These are phyloP conservation scores for Lepidium africanum DNA, from an alignment of 345 rosid genomes.

Conservation along the genomic window DNA sequence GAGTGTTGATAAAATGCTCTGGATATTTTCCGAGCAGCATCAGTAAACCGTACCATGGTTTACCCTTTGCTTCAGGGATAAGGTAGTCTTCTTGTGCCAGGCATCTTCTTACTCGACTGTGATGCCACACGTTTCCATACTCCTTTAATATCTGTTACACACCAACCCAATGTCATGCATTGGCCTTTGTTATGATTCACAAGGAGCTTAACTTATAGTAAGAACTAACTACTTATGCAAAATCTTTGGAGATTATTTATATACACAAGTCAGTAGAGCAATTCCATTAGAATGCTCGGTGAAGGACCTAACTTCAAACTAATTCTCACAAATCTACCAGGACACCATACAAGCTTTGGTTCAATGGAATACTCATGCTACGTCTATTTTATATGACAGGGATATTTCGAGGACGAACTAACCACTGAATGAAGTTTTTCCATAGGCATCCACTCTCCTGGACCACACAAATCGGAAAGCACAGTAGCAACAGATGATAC, in stretches of 20 bases:
- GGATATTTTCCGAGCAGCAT: slow-evolving; percentile 85
- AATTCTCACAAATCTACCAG: not conserved
- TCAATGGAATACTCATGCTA: not conserved
- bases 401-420: not conserved
- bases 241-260: too few relatives aligned
- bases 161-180: slow-evolving; percentile 3
- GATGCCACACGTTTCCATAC: slow-evolving; percentile 79
- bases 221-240: not conserved
- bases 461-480: slow-evolving; percentile 96
- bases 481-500: slow-evolving; percentile 98
- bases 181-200: not conserved
- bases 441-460: slow-evolving; percentile 99
- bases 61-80: slow-evolving; percentile 71
- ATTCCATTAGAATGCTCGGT: not conserved
- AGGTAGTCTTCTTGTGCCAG: slow-evolving; percentile 74
- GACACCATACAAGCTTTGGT: not conserved
- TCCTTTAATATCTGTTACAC: slow-evolving; percentile 62
- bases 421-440: slow-evolving; percentile 91
- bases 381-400: not conserved
- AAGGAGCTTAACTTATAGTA: not conserved
- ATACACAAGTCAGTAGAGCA: not conserved
- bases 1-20: slow-evolving; percentile 87
- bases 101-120: slow-evolving; percentile 75
- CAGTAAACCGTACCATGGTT: slow-evolving; percentile 90
- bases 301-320: not conserved